A percentile compares a stretch with the other conserved stretches of the same genome.
Evolutionary conservation across 495 filamentous ascomycete species (phyloP).

Genomic region (Penicillium coffeae): DNA sequence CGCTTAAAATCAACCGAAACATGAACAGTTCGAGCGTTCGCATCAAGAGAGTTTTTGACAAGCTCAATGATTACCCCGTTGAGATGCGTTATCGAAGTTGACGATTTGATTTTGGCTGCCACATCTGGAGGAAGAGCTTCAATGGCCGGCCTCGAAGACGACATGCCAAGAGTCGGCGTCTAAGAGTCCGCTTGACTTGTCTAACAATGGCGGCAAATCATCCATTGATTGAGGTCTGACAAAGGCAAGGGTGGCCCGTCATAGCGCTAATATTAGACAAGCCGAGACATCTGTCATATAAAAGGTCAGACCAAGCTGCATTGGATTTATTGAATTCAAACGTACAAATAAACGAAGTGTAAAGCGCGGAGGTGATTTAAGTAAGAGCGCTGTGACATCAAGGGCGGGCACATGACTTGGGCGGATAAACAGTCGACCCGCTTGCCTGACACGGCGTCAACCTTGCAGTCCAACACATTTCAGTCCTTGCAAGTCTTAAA

Average conservation of each 20-base stretch:
- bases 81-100: slow-evolving; percentile 69
- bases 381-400: not conserved
- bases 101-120: slow-evolving; percentile 83
- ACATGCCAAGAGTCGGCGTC: slow-evolving; percentile 11
- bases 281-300: not conserved
- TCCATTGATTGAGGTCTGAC: slow-evolving; percentile 4
- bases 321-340: too few relatives aligned
- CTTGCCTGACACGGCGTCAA: slow-evolving; percentile 14
- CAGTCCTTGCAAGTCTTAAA: slow-evolving; percentile 4
- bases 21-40: slow-evolving; percentile 64
- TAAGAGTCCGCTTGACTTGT: not conserved
- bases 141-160: slow-evolving; percentile 45
- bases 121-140: slow-evolving; percentile 69
- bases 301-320: not conserved
- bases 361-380: too few relatives aligned
- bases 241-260: slow-evolving; percentile 10
- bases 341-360: too few relatives aligned
- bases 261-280: slow-evolving; percentile 12
- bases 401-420: slow-evolving; percentile 22
- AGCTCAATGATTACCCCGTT: slow-evolving; percentile 70
- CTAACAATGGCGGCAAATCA: slow-evolving; percentile 6
- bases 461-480: slow-evolving; percentile 2
- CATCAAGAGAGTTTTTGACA: slow-evolving; percentile 85
- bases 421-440: slow-evolving; percentile 30
- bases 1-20: slow-evolving; percentile 71